These are phyloP conservation scores for Penicillium pancosmium DNA, from an alignment of 495 filamentous ascomycete species.

Conservation along the genomic window DNA sequence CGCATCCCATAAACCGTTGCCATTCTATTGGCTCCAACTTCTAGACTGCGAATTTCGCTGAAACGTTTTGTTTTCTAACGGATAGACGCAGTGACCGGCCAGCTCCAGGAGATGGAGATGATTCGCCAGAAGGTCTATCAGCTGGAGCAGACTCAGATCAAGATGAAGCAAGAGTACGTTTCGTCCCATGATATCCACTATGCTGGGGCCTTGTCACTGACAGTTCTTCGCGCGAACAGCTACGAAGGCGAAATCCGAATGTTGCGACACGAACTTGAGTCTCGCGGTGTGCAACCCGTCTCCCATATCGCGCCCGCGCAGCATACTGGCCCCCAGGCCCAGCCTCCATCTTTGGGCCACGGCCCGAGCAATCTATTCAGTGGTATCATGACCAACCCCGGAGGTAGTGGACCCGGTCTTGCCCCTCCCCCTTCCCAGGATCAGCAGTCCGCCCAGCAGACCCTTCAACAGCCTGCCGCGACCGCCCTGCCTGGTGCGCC, in stretches of 20 bases:
- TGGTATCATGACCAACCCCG: constrained; percentile 91
- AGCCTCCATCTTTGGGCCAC: constrained; percentile 85
- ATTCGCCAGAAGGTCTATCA: constrained; percentile 88
- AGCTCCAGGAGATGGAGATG: constrained; percentile 90
- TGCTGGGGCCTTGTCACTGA: constrained; percentile 1
- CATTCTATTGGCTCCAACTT: constrained; percentile 20
- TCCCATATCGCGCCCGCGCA: constrained; percentile 66
- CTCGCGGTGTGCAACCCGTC: constrained; percentile 72
- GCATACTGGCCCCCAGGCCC: constrained; percentile 79
- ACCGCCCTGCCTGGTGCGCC: constrained; percentile 64
- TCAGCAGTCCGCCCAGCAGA: constrained; percentile 61
- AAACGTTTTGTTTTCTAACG: constrained; percentile 29
- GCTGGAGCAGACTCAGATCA: constrained; percentile 83
- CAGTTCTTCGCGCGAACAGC: constrained; percentile 46
- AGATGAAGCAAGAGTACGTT: constrained; percentile 86
- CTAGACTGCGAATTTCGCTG: constrained; percentile 29
- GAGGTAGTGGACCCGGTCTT: constrained; percentile 81
- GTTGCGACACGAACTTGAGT: constrained; percentile 86
- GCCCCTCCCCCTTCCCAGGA: constrained; percentile 78
- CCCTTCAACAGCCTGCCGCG: constrained; percentile 62
- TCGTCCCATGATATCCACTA: neutral
- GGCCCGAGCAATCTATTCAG: constrained; percentile 90
- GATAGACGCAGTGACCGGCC: constrained; percentile 68
- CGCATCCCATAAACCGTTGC: constrained; percentile 11
- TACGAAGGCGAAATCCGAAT: constrained; percentile 90